Evolutionary conservation across 2,329 filamentous ascomycete species (phyloP), one percentile per base, ranked within the genome.

Genomic region (Pseudogymnoascus sp.): DNA sequence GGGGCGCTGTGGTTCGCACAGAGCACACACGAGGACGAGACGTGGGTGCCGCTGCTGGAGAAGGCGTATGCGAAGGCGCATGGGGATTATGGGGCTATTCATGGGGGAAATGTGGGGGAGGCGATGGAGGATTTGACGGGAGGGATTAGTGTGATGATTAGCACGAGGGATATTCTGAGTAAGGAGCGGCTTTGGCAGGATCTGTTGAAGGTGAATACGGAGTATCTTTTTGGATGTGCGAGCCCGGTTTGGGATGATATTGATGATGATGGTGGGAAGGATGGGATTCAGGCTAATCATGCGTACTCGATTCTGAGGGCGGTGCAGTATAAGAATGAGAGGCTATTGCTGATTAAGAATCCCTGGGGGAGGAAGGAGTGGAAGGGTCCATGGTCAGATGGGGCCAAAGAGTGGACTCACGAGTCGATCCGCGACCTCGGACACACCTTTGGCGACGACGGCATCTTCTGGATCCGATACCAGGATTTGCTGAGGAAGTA

Each of bases 1-100:
- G 84, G 88, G 67, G 88, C 90, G 0, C 77, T 95, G 1, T 91
- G 90, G 74, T 93, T 93, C 74, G 88, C 87, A 1, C 86, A 89
- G 70, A 91, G 87, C 75, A 83, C 83, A 65, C 85, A 90, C 66
- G 83, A 86, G 37, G 91, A 91, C 70, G 90, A 93, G 73, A 93
- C 89, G 0, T 95, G 90, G 90, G 79, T 93, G 4, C 88, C 90
- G 0, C 76, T 95, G 26, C 78, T 93, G 1, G 89, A 93, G 71
- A 93, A 93, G 74, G 90, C 90, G 1, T 93, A 90, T 71, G 90
- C 90, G 21, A 95, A 95, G 74, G 88, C 88, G 0, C 90, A 93
- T 69, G 90, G 89, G 68, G 90, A 95, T 70, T 96, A 89, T 68
- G 83, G 81, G 14, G 82, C 87, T 1, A 89, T 96, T 33, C 82